Evolutionary conservation across 2,329 filamentous ascomycete genomes (phyloP), one percentile per base, ranked within the genome.

Genomic region (Dryadomyces sulphureus): DNA sequence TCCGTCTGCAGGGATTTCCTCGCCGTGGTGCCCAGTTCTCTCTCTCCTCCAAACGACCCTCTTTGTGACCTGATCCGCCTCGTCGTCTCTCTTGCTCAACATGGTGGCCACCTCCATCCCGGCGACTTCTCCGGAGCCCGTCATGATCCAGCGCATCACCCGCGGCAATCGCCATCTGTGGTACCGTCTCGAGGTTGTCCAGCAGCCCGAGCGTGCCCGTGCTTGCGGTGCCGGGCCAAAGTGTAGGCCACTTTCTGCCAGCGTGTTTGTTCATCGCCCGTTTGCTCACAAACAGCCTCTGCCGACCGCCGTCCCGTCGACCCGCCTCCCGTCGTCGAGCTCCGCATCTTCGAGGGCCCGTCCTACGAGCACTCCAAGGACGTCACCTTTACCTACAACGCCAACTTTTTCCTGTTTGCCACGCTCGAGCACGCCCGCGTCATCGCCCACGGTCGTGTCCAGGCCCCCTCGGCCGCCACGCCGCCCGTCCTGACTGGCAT

Each of bases 401-500:
- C 89, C 59, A 94, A 94, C 65, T 96, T 96, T 74, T 96, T 98
- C 66, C 79, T 96, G 36, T 96, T 87, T 57, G 86, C 89, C 44
- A 95, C 88, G 6, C 72, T 98, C 49, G 88, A 95, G 59, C 80
- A 86, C 55, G 84, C 87, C 24, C 84, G 89, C 34, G 77, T 79
- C 25, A 83, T 95, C 49, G 87, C 87, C 17, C 82, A 87, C 49
- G 84, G 84, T 43, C 83, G 88, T 53, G 77, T 85, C 40, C 77
- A 79, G 54, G 72, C 72, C 12, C 73, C 72, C 25, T 69, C 78
- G n/a, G 75, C 82, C 11, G 76, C 78, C 43, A 81, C 79, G 48
- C 80, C 82, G 38, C 84, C 92, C 0, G 89, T 96, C 21, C 68
- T 98, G 54, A 96, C 90, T 0, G 92, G 92, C 53, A 90, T 94